These are phyloP conservation scores for Porphyrellus sp. DNA, from an alignment of 1,284 basidiomycete genomes.

Conservation along the genomic window DNA sequence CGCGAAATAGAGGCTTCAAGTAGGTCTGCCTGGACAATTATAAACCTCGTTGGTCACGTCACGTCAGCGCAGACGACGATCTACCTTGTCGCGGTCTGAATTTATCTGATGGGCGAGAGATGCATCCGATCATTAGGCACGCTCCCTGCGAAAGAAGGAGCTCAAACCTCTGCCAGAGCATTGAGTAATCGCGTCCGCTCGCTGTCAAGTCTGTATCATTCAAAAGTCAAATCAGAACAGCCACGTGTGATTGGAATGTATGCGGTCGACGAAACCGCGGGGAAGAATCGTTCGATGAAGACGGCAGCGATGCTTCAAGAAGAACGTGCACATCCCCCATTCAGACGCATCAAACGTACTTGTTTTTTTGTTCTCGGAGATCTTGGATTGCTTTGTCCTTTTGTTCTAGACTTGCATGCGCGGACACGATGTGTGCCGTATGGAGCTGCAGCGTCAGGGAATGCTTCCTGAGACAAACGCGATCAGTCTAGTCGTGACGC, in stretches of 20 bases:
- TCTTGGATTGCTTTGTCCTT: slow-evolving; percentile 75
- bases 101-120: slow-evolving; percentile 50
- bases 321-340: background rate
- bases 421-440: slow-evolving; percentile 80
- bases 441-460: slow-evolving; percentile 75
- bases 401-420: slow-evolving; percentile 70
- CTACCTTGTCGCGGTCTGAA: slow-evolving; percentile 72
- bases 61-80: slow-evolving; percentile 9
- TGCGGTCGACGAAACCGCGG: background rate
- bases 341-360: slow-evolving; percentile 44
- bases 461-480: slow-evolving; percentile 57
- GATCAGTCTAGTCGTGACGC: slow-evolving; percentile 14
- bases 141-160: slow-evolving; percentile 2
- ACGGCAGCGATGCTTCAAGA: background rate
- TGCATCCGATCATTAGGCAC: slow-evolving; percentile 10
- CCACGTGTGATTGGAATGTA: slow-evolving; percentile 3
- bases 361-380: slow-evolving; percentile 75
- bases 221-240: slow-evolving; percentile 14
- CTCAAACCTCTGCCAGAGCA: slow-evolving; percentile 59
- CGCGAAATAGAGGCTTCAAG: slow-evolving; percentile 51
- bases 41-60: slow-evolving; percentile 7
- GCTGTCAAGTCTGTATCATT: slow-evolving; percentile 58
- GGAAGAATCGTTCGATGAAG: background rate
- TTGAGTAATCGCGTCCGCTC: slow-evolving; percentile 64
- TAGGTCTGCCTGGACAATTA: slow-evolving; percentile 46